Percentiles rank a stretch among this genome's conserved stretches.
These are phyloP conservation scores for Penicillium sp. DNA, from an alignment of 2,329 filamentous ascomycete species.

Conservation along the genomic window DNA sequence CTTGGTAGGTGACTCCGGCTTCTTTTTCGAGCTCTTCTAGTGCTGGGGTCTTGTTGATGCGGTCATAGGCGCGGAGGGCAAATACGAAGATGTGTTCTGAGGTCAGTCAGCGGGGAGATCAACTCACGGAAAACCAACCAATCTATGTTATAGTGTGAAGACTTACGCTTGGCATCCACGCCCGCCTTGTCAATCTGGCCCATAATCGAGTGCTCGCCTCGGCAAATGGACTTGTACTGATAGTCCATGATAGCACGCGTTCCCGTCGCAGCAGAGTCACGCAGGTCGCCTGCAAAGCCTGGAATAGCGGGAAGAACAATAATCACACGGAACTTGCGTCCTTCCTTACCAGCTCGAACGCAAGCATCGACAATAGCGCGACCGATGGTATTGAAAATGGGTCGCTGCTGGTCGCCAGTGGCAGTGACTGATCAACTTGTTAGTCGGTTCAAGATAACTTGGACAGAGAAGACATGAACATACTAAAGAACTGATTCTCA, in stretches of 20 bases:
- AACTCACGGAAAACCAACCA: not conserved
- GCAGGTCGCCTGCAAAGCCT: conserved; percentile 88
- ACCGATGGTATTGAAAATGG: conserved; percentile 86
- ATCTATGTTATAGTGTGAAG: not conserved
- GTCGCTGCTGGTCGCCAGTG: conserved; percentile 82
- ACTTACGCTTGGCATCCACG: conserved; percentile 65
- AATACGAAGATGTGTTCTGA: conserved; percentile 84
- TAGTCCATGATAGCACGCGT: conserved; percentile 98
- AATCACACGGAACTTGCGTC: conserved; percentile 86
- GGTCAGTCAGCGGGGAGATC: not conserved
- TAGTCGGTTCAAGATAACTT: not conserved
- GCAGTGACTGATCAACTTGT: conserved; percentile 64
- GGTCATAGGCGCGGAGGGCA: conserved; percentile 90
- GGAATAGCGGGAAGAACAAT: conserved; percentile 88
- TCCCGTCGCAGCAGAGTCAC: conserved; percentile 78
- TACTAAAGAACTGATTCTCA: conserved; percentile 96
- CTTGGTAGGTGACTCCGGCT: conserved; percentile 80
- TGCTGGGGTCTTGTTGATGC: conserved; percentile 77
- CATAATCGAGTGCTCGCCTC: conserved; percentile 89
- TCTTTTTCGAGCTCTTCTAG: conserved; percentile 75
- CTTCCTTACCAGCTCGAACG: conserved; percentile 76
- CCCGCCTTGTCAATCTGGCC: conserved; percentile 73
- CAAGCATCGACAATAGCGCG: conserved; percentile 88
- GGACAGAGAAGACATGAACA: conserved; percentile 17
- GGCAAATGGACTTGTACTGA: conserved; percentile 93